A percentile compares a stretch with the other conserved stretches of the same genome.
Conservation (phyloP, 805 yeast species). For the Starmera caribaea region DNA sequence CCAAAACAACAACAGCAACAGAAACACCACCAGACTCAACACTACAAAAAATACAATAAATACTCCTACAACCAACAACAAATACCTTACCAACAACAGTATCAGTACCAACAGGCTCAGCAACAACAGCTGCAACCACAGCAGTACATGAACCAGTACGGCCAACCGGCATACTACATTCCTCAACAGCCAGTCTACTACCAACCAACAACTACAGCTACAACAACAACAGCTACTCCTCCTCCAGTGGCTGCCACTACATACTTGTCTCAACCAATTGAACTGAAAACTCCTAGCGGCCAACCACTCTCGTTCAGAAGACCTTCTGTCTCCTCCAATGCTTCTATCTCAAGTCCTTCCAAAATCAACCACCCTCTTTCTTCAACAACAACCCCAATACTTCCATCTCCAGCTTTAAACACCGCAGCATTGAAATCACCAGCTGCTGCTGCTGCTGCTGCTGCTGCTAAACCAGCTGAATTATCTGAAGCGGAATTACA, state of each 20-base stretch:
- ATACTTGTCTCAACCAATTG: slow-evolving; percentile 6
- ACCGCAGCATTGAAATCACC: slow-evolving; percentile 8
- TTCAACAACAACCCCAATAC: slow-evolving; percentile 6
- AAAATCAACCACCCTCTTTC: no score
- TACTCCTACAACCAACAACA: neutral
- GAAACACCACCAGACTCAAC: neutral
- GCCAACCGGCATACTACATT: neutral
- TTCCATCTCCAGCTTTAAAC: slow-evolving; percentile 8
- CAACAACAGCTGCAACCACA: neutral
- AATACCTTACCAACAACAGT: neutral
- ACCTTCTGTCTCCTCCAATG: slow-evolving; percentile 4
- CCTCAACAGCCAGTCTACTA: neutral
- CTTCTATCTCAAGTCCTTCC: no score
- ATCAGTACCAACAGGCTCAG: neutral
- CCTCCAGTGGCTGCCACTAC: neutral
- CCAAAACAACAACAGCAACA: no score
- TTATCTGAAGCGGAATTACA: neutral
- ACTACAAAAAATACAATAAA: no score
- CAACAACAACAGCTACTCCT: neutral
- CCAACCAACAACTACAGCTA: neutral
- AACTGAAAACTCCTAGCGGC: slow-evolving; percentile 13
- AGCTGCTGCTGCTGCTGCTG: slow-evolving; percentile 2
- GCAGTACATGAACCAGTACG: neutral
- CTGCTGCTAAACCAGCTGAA: neutral
- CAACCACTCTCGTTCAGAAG: slow-evolving; percentile 4